phyloP scores from a whole-genome alignment of 257 asterid genomes.

The Plantago major region DNA sequence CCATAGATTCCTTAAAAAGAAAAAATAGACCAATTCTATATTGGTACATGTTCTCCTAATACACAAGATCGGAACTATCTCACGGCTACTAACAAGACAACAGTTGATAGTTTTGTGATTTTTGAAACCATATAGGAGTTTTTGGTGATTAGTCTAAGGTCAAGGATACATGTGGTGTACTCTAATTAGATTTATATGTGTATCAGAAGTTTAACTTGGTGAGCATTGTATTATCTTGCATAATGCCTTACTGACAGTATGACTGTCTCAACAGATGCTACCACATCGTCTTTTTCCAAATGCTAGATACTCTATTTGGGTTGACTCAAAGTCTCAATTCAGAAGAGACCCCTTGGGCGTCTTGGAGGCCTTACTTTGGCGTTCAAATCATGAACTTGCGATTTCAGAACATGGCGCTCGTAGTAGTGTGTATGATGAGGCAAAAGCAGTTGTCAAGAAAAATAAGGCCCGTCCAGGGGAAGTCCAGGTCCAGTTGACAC shows the following conservation, averaged over 20 bases:
- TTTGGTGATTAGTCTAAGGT: too few species aligned
- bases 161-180: neutral
- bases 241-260: neutral
- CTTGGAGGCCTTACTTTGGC: constrained; percentile 91
- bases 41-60: too few species aligned
- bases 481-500: constrained; percentile 78
- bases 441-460: constrained; percentile 93
- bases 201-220: constrained; percentile 12
- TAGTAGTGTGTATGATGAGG: constrained; percentile 95
- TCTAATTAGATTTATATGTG: constrained; percentile 9
- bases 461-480: constrained; percentile 95
- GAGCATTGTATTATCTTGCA: neutral
- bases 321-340: constrained; percentile 93
- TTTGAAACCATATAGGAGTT: too few species aligned
- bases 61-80: too few species aligned
- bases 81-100: too few species aligned
- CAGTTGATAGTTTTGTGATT: too few species aligned
- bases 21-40: too few species aligned
- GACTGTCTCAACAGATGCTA: constrained; percentile 67
- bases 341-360: constrained; percentile 96
- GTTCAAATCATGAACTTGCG: constrained; percentile 68
- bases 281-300: constrained; percentile 96
- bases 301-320: constrained; percentile 92
- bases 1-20: too few species aligned
- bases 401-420: constrained; percentile 99